Base-by-base conservation (phyloP, 2,329 filamentous ascomycete species). In the Thelonectria rubi region DNA sequence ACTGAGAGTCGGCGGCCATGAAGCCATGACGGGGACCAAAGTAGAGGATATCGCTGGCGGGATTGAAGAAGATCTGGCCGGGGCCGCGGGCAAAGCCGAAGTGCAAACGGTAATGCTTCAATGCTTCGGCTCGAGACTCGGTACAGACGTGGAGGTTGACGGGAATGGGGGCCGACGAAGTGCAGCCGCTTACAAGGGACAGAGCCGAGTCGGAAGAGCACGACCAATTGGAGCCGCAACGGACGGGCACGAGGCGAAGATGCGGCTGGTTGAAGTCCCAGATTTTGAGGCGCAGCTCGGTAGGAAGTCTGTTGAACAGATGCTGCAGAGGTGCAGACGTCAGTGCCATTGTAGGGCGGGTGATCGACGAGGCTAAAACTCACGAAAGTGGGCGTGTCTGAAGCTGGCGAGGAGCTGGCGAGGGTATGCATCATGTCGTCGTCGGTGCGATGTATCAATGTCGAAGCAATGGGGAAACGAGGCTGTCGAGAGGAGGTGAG, bases 261-360 rank as follows among this genome's bases (percentile, higher is more conserved):
- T 71, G 68, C 1, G 80, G 79, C 17, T 82, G 71, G 65, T 77
- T 82, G 65, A 79, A 74, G 42, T 74, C 73, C 82, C 82, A 84
- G 50, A 84, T 81, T 57, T 76, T 79, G 21, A 83, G 72, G 11
- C 82, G 80, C 15, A 84, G 72, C 65, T 84, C 82, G 12, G 76
- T 67, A 1, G 82, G 82, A 1, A 84, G 79, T 43, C 68, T 70
- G 17, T 74, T 62, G 63, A 84, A 84, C 50, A 74, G 67, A 47
- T 72, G 76, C 82, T 84, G 64, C 20, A 43, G 15, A 47, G 37
- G 18, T n/a, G 21, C 51, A 32, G 45, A 47, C 11, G 45, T 67
- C 42, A 67, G 67, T 17, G 18, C 50, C 15, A 50, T 30, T 30
- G 40, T 61, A n/a, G 34, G 57, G 49, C 58, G 58, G 58, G 58